These are phyloP conservation scores for Nematocida minor DNA, from an alignment of 371 early-diverging fungal species.

Conservation along the genomic window DNA sequence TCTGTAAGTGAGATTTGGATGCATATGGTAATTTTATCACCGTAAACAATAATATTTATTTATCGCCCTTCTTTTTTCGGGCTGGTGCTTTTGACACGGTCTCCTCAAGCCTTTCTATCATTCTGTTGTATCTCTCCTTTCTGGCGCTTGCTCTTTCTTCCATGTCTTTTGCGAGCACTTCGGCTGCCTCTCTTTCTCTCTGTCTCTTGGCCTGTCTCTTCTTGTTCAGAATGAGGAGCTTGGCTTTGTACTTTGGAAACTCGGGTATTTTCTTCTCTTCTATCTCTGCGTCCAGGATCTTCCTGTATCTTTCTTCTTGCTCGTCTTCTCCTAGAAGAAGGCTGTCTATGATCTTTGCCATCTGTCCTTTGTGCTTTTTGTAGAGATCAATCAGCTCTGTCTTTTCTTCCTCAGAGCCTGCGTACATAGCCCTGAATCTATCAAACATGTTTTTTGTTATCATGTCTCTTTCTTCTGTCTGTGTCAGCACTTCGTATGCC, in stretches of 20 bases:
- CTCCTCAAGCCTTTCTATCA: slow-evolving; percentile 50
- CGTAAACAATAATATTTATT: no score
- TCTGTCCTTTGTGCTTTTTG: slow-evolving; percentile 57
- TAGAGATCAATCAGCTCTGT: slow-evolving; percentile 51
- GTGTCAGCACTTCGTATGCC: slow-evolving; percentile 51
- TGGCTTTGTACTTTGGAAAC: slow-evolving; percentile 38
- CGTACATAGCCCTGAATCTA: slow-evolving; percentile 45
- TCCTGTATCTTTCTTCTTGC: slow-evolving; percentile 54
- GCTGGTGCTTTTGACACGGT: slow-evolving; percentile 11
- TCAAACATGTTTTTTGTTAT: slow-evolving; percentile 42
- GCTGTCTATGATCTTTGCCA: slow-evolving; percentile 55
- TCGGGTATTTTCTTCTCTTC: slow-evolving; percentile 20
- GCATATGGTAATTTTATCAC: no score
- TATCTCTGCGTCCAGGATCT: slow-evolving; percentile 44
- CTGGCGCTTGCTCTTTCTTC: slow-evolving; percentile 21
- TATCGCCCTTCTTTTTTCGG: neutral
- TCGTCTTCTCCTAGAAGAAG: slow-evolving; percentile 52
- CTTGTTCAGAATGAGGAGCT: slow-evolving; percentile 2
- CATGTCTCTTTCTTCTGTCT: neutral
- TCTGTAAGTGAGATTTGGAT: no score
- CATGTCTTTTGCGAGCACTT: slow-evolving; percentile 46
- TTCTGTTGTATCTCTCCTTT: slow-evolving; percentile 14
- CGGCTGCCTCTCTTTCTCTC: slow-evolving; percentile 50
- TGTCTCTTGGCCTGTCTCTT: slow-evolving; percentile 40
- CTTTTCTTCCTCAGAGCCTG: slow-evolving; percentile 55